Evolutionary conservation across 1,139 yeast genomes (phyloP).

Genomic region (Lodderomyces pseudojiufengensis): DNA sequence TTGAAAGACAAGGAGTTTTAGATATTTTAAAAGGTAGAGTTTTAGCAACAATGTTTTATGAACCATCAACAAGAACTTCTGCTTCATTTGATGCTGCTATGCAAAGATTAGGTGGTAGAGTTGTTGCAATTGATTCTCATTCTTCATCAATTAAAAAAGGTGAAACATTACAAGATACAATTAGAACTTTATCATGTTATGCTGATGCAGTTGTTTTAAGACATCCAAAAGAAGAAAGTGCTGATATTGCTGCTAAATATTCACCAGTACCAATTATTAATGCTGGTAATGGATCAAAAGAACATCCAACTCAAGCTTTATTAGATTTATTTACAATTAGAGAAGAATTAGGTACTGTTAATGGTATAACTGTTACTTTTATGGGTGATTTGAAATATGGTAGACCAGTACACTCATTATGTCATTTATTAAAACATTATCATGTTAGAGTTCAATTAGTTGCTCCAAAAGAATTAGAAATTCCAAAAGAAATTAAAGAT

Average conservation of each 20-base stretch:
- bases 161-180: conserved; percentile 95
- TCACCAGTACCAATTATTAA: conserved; percentile 96
- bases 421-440: conserved; percentile 85
- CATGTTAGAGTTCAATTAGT: conserved; percentile 92
- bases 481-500: conserved; percentile 70
- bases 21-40: conserved; percentile 88
- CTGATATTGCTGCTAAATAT: conserved; percentile 91
- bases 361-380: conserved; percentile 95
- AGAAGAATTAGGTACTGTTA: conserved; percentile 97
- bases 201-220: conserved; percentile 96
- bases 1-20: conserved; percentile 92
- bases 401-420: conserved; percentile 96
- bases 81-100: conserved; percentile 98
- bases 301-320: conserved; percentile 98
- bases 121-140: conserved; percentile 77
- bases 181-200: conserved; percentile 91
- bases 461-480: conserved; percentile 79
- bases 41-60: conserved; percentile 93
- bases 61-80: conserved; percentile 96
- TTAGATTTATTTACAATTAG: conserved; percentile 96
- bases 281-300: conserved; percentile 97
- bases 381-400: conserved; percentile 99
- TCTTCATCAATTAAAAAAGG: conserved; percentile 96
- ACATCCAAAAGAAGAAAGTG: conserved; percentile 91
- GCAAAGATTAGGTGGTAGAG: conserved; percentile 99